Evolutionary conservation across 177 flowering plant species (phyloP), one percentile per base, ranked within the genome.

Genomic region (Vitis hybrid): DNA sequence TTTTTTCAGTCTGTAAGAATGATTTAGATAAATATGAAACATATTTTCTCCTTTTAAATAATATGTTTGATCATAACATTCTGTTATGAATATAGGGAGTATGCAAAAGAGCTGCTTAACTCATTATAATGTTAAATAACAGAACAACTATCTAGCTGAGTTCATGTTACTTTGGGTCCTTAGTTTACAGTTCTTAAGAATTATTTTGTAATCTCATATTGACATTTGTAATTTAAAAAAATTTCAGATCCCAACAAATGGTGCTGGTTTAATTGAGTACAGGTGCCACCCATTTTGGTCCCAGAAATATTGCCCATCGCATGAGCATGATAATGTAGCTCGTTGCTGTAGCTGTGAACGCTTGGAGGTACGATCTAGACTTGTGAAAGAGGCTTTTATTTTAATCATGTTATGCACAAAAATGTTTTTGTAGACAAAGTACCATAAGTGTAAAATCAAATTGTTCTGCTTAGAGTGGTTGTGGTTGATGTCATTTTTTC

Each of bases 271-370:
- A 78, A 94, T 93, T 21, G 98, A 96, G 86, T 96, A 93, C 67
- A 79, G 98, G 68, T 91, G 95, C 75, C 99, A 96, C 73, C 98
- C 97, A 11, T 96, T 87, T 75, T 96, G 99, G 98, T 77, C 84
- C 51, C 98, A 93, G 66, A 96, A 91, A 70, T 96, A 93, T 66
- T 96, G 99, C 71, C 99, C 99, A 66, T 80, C 93, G 10, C 99
- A 96, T 58, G 99, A 96, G 76, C 82, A 85, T 68, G 99, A 95
- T 68, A 79, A 67, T 60, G 93, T 98, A 6, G 87, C 91, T 66
- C 89, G 98, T 34, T 95, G 98, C 76, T 91, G 97, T 68, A 93
- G 99, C 70, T 95, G 99, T 79, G 99, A 95, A 72, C 94, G 97
- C 52, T 67, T 95, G 72, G 98, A 95, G 99, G 99, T 95, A 84